Conservation (phyloP, 192 early-diverging fungal species). For the Ambispora gerdemannii region DNA sequence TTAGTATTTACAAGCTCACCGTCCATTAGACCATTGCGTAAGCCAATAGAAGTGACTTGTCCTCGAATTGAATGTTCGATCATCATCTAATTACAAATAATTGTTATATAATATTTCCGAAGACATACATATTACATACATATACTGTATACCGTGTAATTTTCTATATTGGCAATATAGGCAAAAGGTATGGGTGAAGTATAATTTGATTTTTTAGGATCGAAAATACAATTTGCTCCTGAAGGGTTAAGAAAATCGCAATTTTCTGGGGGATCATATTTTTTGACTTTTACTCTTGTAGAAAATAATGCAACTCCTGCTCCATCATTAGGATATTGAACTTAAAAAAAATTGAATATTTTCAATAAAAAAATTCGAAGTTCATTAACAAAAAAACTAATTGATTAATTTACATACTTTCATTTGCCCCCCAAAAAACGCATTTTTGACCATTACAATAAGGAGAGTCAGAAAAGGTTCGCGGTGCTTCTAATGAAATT, state of each 20-base stretch:
- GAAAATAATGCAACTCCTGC: slow-evolving; percentile 38
- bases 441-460: slow-evolving; percentile 21
- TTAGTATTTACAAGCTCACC: slow-evolving; percentile 29
- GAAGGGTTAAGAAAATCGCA: slow-evolving; percentile 31
- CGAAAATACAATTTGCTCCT: slow-evolving; percentile 24
- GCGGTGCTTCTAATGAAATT: slow-evolving; percentile 17
- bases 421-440: slow-evolving; percentile 22
- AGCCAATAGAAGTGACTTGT: slow-evolving; percentile 35
- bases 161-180: slow-evolving; percentile 40
- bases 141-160: slow-evolving; percentile 35
- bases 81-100: slow-evolving; percentile 29
- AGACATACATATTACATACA: too few relatives aligned
- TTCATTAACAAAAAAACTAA: not conserved
- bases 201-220: slow-evolving; percentile 13
- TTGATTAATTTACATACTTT: slow-evolving; percentile 10
- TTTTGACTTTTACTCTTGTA: slow-evolving; percentile 32
- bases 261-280: slow-evolving; percentile 30
- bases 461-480: not conserved
- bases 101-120: not conserved
- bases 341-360: not conserved
- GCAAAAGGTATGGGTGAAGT: slow-evolving; percentile 28
- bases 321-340: slow-evolving; percentile 24
- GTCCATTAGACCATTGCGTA: slow-evolving; percentile 42
- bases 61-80: slow-evolving; percentile 45
- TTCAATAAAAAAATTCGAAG: not conserved